These are phyloP conservation scores for Aaosphaeria pasadenensis DNA, from an alignment of 2,329 filamentous ascomycete genomes.

Conservation along the genomic window DNA sequence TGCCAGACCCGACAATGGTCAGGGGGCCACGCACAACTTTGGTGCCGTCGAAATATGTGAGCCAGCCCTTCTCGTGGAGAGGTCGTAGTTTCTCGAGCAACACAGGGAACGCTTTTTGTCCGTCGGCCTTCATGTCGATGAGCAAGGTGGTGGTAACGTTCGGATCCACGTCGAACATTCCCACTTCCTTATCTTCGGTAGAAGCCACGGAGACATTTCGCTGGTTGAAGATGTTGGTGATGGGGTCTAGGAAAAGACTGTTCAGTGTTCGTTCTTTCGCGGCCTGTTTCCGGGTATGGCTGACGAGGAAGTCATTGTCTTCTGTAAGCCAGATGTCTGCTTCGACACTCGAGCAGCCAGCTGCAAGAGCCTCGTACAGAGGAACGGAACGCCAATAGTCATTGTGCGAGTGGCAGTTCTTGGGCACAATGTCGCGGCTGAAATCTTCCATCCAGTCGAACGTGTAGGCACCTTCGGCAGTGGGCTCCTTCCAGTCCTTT, in stretches of 20 bases:
- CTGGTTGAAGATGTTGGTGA: conserved; percentile 42
- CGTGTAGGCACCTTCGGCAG: conserved; percentile 12
- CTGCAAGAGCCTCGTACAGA: conserved; percentile 37
- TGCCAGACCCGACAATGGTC: conserved; percentile 68
- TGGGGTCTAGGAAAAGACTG: conserved; percentile 31
- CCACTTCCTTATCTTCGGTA: conserved; percentile 33
- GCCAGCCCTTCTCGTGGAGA: conserved; percentile 55
- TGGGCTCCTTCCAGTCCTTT: conserved; percentile 23
- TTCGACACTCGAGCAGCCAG: conserved; percentile 35
- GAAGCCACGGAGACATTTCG: conserved; percentile 8
- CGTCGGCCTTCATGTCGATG: conserved; percentile 66
- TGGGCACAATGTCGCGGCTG: conserved; percentile 36
- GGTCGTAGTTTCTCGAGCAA: conserved; percentile 57
- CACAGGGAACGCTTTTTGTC: conserved; percentile 50
- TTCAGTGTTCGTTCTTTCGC: conserved; percentile 17
- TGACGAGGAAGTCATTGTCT: conserved; percentile 25
- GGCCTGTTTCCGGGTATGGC: conserved; percentile 21
- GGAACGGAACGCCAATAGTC: conserved; percentile 43
- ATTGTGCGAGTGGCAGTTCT: conserved; percentile 42
- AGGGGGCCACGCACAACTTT: conserved; percentile 55
- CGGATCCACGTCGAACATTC: conserved; percentile 49
- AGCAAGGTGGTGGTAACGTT: conserved; percentile 56
- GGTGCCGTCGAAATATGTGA: conserved; percentile 49
- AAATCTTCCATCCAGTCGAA: conserved; percentile 34
- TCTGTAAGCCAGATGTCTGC: conserved; percentile 29